These are phyloP conservation scores for Talaromyces sp. DNA, from an alignment of 2,329 filamentous ascomycete species.

Conservation along the genomic window DNA sequence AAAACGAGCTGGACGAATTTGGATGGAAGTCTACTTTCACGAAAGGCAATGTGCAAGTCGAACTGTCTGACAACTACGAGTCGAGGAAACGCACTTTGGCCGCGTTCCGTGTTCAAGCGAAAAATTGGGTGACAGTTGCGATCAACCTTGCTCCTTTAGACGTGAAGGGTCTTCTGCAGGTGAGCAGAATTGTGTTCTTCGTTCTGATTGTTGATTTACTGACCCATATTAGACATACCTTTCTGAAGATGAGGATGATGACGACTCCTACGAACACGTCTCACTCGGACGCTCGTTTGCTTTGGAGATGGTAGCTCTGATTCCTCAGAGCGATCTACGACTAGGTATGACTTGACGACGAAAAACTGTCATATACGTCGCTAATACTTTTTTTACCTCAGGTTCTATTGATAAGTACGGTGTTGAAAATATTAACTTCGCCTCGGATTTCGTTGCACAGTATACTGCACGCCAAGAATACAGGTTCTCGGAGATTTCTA, in stretches of 20 bases:
- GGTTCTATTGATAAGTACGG: constrained; percentile 70
- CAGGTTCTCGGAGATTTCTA: constrained; percentile 67
- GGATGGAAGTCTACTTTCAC: constrained; percentile 76
- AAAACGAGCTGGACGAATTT: constrained; percentile 91
- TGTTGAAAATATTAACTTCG: constrained; percentile 75
- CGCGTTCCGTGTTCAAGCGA: constrained; percentile 69
- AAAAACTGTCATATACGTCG: background rate
- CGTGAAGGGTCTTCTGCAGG: constrained; percentile 82
- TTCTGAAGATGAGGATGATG: constrained; percentile 90
- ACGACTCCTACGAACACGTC: constrained; percentile 84
- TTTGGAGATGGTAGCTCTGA: constrained; percentile 80
- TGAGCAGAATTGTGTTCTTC: constrained; percentile 13
- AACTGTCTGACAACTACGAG: constrained; percentile 88
- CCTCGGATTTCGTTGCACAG: constrained; percentile 92
- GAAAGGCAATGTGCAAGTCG: constrained; percentile 72
- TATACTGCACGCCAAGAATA: constrained; percentile 97
- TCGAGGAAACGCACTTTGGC: constrained; percentile 76
- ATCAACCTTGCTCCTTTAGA: constrained; percentile 85
- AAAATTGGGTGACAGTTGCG: constrained; percentile 71
- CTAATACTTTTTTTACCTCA: constrained; percentile 12
- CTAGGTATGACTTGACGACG: constrained; percentile 46
- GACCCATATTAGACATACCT: constrained; percentile 66
- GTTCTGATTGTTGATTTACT: background rate
- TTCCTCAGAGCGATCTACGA: constrained; percentile 80
- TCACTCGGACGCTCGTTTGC: constrained; percentile 92